Percentiles rank a stretch among this genome's conserved stretches.
These are phyloP conservation scores for Betula pendula DNA, from an alignment of 306 rosid genomes.

Conservation along the genomic window DNA sequence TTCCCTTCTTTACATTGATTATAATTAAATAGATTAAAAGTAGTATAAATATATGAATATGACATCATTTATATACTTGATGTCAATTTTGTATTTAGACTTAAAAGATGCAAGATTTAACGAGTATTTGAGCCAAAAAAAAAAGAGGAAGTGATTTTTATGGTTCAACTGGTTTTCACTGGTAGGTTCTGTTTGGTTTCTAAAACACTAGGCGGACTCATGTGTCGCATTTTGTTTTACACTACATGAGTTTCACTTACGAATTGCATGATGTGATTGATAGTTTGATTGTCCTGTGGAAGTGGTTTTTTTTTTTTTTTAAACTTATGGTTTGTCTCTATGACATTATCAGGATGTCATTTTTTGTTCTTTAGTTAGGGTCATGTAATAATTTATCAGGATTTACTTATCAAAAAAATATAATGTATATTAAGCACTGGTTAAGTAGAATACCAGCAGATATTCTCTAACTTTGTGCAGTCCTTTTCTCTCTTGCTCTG, in stretches of 20 bases:
- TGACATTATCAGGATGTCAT: not conserved
- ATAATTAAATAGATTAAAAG: not conserved
- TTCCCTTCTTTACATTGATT: not conserved
- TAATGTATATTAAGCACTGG: not conserved
- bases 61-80: not conserved
- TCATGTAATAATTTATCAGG: not conserved
- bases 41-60: not conserved
- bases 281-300: not conserved
- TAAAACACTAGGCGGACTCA: not conserved
- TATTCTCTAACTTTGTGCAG: not conserved
- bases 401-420: no score
- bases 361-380: conserved; percentile 1
- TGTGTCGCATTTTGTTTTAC: not conserved
- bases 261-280: not conserved
- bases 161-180: not conserved
- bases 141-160: no score
- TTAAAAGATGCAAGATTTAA: not conserved
- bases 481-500: not conserved
- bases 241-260: not conserved
- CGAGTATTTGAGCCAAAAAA: not conserved
- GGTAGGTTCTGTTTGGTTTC: not conserved
- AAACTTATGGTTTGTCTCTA: no score
- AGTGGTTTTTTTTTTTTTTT: not conserved
- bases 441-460: not conserved
- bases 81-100: no score